phyloP scores from a whole-genome alignment of 2,329 filamentous ascomycete species.

The Colletotrichum somersetense region DNA sequence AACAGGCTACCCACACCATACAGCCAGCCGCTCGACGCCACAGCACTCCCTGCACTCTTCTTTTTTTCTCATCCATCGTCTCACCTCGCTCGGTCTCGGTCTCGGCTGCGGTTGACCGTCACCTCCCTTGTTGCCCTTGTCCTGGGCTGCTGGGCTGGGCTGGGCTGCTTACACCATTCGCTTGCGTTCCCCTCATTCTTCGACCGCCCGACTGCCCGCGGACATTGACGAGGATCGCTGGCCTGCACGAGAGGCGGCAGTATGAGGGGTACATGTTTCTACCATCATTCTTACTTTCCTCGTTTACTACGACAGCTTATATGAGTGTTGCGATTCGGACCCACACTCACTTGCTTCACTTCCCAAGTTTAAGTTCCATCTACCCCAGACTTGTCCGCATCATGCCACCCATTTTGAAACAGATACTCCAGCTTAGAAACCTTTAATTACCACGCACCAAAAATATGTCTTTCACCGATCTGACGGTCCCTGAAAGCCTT shows the following conservation, averaged over 20 bases:
- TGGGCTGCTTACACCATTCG: background rate
- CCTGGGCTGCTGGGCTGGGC: background rate
- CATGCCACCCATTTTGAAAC: conserved; percentile 7
- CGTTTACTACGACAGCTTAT: background rate
- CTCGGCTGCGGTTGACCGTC: background rate
- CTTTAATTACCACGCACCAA: background rate
- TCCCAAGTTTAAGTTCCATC: background rate
- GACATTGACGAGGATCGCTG: background rate
- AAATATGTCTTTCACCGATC: no score
- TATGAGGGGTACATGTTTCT: background rate
- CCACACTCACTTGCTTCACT: background rate
- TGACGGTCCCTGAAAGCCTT: background rate
- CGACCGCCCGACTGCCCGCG: background rate
- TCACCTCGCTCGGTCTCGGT: conserved; percentile 18
- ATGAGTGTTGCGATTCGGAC: background rate
- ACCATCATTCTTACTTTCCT: background rate
- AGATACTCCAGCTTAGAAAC: background rate
- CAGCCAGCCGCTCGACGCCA: conserved; percentile 22
- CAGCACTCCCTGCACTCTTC: conserved; percentile 1
- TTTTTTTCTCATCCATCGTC: background rate
- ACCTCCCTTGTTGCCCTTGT: conserved; percentile 7
- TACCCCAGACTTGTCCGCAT: background rate
- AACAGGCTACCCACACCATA: background rate
- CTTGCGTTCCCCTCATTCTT: conserved; percentile 20
- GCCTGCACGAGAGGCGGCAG: background rate